Evolutionary conservation across 805 yeast genomes (phyloP).

Genomic region (Suhomyces sp.): DNA sequence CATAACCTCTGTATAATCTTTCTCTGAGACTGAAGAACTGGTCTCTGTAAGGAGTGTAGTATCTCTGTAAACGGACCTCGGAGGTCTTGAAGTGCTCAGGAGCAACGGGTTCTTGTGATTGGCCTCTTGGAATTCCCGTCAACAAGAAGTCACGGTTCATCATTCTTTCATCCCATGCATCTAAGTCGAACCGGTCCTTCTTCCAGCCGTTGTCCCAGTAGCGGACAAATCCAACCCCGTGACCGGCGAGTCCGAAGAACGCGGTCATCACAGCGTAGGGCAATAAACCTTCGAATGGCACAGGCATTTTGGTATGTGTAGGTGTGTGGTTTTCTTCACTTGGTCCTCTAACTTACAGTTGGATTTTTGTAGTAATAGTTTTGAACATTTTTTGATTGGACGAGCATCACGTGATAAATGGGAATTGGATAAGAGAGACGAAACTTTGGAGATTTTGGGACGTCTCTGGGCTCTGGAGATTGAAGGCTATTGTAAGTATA

Average conservation of each 20-base stretch:
- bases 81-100: constrained; percentile 79
- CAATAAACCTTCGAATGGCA: constrained; percentile 48
- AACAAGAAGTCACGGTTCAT: constrained; percentile 75
- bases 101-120: constrained; percentile 62
- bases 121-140: constrained; percentile 74
- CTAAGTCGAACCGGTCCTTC: constrained; percentile 45
- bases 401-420: constrained; percentile 4
- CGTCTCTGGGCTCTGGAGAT: too few species aligned
- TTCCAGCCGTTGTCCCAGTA: constrained; percentile 53
- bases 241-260: constrained; percentile 46
- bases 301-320: constrained; percentile 34
- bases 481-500: too few species aligned
- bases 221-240: constrained; percentile 44
- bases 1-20: constrained; percentile 47
- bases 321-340: constrained; percentile 3
- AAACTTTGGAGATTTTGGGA: too few species aligned
- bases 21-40: constrained; percentile 47
- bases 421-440: too few species aligned
- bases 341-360: constrained; percentile 7
- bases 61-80: constrained; percentile 34
- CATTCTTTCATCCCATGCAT: constrained; percentile 42
- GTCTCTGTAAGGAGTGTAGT: constrained; percentile 48
- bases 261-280: constrained; percentile 48
- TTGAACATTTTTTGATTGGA: constrained; percentile 8
- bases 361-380: constrained; percentile 2